Evolutionary conservation across 805 yeast species (phyloP).

Genomic region (Yarrowia bubula): DNA sequence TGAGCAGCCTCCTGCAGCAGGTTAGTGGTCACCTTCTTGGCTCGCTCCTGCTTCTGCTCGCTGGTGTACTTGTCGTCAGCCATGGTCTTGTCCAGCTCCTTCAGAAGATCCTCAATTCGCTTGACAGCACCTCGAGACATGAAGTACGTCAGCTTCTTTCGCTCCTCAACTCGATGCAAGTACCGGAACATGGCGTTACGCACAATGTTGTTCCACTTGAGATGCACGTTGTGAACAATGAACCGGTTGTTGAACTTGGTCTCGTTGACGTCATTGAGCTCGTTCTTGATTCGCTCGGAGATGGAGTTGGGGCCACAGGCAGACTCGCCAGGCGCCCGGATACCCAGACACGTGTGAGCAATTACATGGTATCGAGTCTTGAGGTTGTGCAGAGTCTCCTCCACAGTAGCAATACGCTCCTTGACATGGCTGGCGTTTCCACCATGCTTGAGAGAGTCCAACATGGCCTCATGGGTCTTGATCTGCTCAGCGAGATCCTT

Average conservation of each 20-base stretch:
- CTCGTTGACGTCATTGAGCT: slow-evolving; percentile 20
- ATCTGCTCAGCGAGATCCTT: slow-evolving; percentile 38
- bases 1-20: slow-evolving; percentile 21
- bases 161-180: slow-evolving; percentile 48
- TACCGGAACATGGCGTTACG: slow-evolving; percentile 65
- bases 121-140: slow-evolving; percentile 50
- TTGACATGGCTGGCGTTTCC: slow-evolving; percentile 32
- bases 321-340: slow-evolving; percentile 21
- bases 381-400: slow-evolving; percentile 30
- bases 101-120: slow-evolving; percentile 51
- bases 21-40: slow-evolving; percentile 18
- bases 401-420: slow-evolving; percentile 29
- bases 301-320: slow-evolving; percentile 2
- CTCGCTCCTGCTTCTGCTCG: slow-evolving; percentile 17
- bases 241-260: slow-evolving; percentile 60
- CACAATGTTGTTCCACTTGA: slow-evolving; percentile 74
- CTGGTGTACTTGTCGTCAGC: neutral
- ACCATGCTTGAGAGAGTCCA: slow-evolving; percentile 37
- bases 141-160: slow-evolving; percentile 47
- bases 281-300: slow-evolving; percentile 17
- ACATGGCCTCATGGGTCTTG: slow-evolving; percentile 36
- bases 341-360: neutral
- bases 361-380: slow-evolving; percentile 29
- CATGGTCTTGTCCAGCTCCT: slow-evolving; percentile 37
- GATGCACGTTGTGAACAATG: slow-evolving; percentile 65